Evolutionary conservation across 345 rosid genomes (phyloP).

Genomic region (Brassica carinata): DNA sequence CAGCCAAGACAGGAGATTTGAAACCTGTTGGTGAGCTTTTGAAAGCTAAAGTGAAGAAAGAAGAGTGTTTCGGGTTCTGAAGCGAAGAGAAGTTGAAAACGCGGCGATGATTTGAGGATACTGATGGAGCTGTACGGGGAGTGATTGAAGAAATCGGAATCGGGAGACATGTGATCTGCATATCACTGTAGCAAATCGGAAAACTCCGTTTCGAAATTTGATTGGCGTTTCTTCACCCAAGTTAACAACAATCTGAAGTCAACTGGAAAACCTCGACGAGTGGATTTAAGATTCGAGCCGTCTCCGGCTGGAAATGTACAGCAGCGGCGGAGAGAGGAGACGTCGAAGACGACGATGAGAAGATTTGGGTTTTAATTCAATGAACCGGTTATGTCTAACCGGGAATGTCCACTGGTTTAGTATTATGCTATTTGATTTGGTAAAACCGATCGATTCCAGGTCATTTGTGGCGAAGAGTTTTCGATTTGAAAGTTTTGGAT

Average conservation of each 20-base stretch:
- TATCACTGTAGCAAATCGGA: constrained; percentile 4
- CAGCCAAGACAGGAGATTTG: constrained; percentile 21
- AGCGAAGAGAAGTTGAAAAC: background rate
- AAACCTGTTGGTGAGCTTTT: constrained; percentile 22
- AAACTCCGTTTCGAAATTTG: background rate
- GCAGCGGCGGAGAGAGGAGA: no score
- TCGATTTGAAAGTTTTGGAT: no score
- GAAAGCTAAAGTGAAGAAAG: constrained; percentile 1
- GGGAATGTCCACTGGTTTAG: no score
- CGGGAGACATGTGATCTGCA: constrained; percentile 31
- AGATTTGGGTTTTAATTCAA: background rate
- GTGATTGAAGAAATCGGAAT: constrained; percentile 13
- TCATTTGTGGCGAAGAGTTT: no score
- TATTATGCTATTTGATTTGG: no score
- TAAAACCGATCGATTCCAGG: no score
- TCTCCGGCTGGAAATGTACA: no score
- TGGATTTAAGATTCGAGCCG: no score
- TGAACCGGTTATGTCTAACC: no score
- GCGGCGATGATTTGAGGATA: constrained; percentile 27
- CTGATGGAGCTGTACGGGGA: constrained; percentile 6
- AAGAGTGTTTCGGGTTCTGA: background rate
- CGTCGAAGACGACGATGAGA: no score
- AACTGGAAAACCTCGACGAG: no score
- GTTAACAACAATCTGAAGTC: no score
- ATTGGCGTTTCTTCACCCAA: constrained; percentile 3